phyloP scores from a whole-genome alignment of 2,329 filamentous ascomycete genomes.

The Stagonosporopsis rhizophila region DNA sequence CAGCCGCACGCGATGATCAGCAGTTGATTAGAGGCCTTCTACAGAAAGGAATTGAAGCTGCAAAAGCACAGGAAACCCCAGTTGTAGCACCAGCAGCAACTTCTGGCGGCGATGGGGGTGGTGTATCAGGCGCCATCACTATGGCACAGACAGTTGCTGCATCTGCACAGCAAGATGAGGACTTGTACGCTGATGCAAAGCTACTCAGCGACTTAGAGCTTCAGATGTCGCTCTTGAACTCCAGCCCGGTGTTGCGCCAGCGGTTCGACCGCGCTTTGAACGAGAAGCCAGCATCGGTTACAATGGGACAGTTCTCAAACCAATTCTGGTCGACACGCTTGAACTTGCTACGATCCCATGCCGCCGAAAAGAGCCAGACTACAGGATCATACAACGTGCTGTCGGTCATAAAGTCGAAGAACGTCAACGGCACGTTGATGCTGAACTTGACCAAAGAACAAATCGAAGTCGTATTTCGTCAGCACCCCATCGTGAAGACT shows the following conservation, averaged over 20 bases:
- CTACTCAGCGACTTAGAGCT: constrained; percentile 80
- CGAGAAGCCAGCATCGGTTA: constrained; percentile 84
- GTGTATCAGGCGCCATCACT: constrained; percentile 72
- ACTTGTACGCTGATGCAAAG: constrained; percentile 81
- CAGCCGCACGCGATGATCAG: constrained; percentile 80
- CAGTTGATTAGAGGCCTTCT: constrained; percentile 84
- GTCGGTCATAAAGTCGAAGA: constrained; percentile 82
- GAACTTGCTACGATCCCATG: constrained; percentile 85
- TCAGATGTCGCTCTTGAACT: constrained; percentile 86
- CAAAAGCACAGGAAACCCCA: constrained; percentile 60
- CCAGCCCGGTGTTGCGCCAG: constrained; percentile 75
- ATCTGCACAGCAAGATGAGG: constrained; percentile 57
- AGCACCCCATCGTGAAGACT: constrained; percentile 87
- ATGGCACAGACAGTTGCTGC: constrained; percentile 71
- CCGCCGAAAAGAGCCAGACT: constrained; percentile 85
- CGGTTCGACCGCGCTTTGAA: constrained; percentile 86
- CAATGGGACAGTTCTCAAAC: constrained; percentile 79
- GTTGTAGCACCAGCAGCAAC: constrained; percentile 42
- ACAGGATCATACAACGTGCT: constrained; percentile 93
- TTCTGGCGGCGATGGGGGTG: constrained; percentile 22
- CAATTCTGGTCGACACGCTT: constrained; percentile 95
- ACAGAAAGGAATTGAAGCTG: constrained; percentile 75
- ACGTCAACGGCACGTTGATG: constrained; percentile 72
- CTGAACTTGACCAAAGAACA: constrained; percentile 90
- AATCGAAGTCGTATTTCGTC: constrained; percentile 88